Conservation (phyloP, 805 yeast species). For the Candida chauliodis region DNA sequence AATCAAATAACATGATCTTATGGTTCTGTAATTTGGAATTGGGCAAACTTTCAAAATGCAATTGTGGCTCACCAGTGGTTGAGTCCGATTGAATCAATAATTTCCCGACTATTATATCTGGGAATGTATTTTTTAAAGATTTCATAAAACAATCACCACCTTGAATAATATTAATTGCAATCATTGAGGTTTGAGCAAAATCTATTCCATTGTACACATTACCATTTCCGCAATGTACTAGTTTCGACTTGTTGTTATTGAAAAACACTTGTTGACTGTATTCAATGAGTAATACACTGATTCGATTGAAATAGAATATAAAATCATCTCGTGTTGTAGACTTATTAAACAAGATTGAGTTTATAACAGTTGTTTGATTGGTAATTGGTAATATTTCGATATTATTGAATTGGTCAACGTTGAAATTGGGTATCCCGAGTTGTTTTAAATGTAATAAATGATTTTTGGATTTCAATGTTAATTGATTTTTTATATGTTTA, state of each 20-base stretch:
- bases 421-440: slow-evolving; percentile 45
- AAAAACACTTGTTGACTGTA: slow-evolving; percentile 60
- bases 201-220: slow-evolving; percentile 35
- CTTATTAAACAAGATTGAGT: slow-evolving; percentile 61
- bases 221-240: neutral
- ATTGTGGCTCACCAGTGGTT: slow-evolving; percentile 88
- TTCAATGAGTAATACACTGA: slow-evolving; percentile 69
- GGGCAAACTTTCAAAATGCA: slow-evolving; percentile 81
- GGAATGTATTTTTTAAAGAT: slow-evolving; percentile 70
- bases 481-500: slow-evolving; percentile 71
- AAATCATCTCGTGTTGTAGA: slow-evolving; percentile 68
- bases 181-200: slow-evolving; percentile 42
- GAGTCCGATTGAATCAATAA: slow-evolving; percentile 84
- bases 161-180: slow-evolving; percentile 77
- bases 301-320: slow-evolving; percentile 79
- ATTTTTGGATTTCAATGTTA: slow-evolving; percentile 56
- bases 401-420: slow-evolving; percentile 21
- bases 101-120: slow-evolving; percentile 79
- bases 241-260: neutral
- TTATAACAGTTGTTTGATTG: slow-evolving; percentile 69
- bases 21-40: slow-evolving; percentile 15
- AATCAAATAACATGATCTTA: slow-evolving; percentile 71
- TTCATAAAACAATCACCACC: slow-evolving; percentile 92
- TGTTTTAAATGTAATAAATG: slow-evolving; percentile 64
- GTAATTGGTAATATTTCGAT: slow-evolving; percentile 43